Evolutionary conservation across 2,329 filamentous ascomycete genomes (phyloP).

Genomic region (Scedosporium apiospermum): DNA sequence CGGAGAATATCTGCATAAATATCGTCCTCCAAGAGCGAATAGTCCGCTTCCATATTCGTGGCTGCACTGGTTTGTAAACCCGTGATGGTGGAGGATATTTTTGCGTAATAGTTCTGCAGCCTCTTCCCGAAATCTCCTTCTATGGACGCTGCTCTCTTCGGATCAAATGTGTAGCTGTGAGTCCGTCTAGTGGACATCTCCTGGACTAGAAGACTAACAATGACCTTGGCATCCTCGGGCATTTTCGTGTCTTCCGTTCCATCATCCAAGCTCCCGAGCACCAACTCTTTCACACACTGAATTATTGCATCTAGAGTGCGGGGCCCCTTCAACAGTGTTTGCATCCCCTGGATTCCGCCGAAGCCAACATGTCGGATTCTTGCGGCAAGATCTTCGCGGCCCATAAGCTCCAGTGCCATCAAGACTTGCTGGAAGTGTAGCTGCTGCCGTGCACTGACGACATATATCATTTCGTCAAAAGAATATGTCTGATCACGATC

Average conservation of each 20-base stretch:
- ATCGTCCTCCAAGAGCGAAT: conserved; percentile 11
- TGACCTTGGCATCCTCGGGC: conserved; percentile 8
- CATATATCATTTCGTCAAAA: conserved; percentile 30
- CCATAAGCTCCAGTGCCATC: conserved; percentile 26
- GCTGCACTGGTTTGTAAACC: not conserved
- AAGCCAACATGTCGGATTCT: conserved; percentile 32
- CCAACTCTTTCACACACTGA: not conserved
- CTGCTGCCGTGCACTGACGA: conserved; percentile 26
- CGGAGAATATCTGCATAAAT: conserved; percentile 32
- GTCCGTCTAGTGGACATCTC: conserved; percentile 17
- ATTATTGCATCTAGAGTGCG: conserved; percentile 3
- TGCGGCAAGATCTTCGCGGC: conserved; percentile 18
- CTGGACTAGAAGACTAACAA: conserved; percentile 14
- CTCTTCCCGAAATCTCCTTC: not conserved
- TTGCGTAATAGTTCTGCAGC: not conserved
- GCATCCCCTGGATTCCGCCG: conserved; percentile 39
- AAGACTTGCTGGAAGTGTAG: conserved; percentile 23
- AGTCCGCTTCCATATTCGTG: not conserved
- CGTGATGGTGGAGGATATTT: not conserved
- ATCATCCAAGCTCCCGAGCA: not conserved
- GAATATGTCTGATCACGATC: conserved; percentile 37
- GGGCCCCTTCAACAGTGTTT: conserved; percentile 10
- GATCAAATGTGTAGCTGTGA: conserved; percentile 14
- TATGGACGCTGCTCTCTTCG: conserved; percentile 23
- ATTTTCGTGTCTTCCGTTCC: conserved; percentile 7